Evolutionary conservation across 2,329 filamentous ascomycete genomes (phyloP).

Genomic region (Thermoascus crustaceus): DNA sequence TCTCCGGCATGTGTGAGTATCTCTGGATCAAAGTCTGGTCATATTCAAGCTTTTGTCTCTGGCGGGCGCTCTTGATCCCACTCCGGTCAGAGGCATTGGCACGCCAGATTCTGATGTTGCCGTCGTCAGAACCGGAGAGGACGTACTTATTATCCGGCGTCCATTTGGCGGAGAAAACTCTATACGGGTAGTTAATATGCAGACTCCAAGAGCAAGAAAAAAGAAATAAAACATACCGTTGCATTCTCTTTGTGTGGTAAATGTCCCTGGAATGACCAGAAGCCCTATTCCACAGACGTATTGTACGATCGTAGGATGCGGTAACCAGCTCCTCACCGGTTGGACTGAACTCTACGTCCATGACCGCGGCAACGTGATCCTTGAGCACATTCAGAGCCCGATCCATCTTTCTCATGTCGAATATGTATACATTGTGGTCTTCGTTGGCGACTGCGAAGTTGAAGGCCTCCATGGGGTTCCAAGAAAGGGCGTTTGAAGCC

Average conservation of each 20-base stretch:
- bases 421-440: conserved; percentile 87
- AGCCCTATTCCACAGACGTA: conserved; percentile 75
- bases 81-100: conserved; percentile 74
- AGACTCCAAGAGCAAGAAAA: not conserved
- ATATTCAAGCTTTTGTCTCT: conserved; percentile 85
- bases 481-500: conserved; percentile 72
- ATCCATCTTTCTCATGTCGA: conserved; percentile 87
- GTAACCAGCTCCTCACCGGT: conserved; percentile 90
- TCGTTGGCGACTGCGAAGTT: conserved; percentile 91
- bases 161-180: conserved; percentile 77
- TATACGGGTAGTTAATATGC: conserved; percentile 14
- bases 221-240: conserved; percentile 41
- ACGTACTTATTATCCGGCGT: conserved; percentile 86
- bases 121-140: conserved; percentile 85
- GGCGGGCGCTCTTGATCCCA: conserved; percentile 75
- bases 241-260: conserved; percentile 97
- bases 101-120: conserved; percentile 84
- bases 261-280: conserved; percentile 82
- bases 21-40: conserved; percentile 74
- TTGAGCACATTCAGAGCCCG: conserved; percentile 83
- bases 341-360: conserved; percentile 92
- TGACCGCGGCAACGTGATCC: conserved; percentile 83
- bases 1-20: conserved; percentile 94
- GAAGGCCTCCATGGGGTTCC: conserved; percentile 96
- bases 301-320: conserved; percentile 78